Percentiles rank a stretch among this genome's conserved stretches.
Conservation (phyloP, 2,329 filamentous ascomycete genomes). For the Microdochium nivale region DNA sequence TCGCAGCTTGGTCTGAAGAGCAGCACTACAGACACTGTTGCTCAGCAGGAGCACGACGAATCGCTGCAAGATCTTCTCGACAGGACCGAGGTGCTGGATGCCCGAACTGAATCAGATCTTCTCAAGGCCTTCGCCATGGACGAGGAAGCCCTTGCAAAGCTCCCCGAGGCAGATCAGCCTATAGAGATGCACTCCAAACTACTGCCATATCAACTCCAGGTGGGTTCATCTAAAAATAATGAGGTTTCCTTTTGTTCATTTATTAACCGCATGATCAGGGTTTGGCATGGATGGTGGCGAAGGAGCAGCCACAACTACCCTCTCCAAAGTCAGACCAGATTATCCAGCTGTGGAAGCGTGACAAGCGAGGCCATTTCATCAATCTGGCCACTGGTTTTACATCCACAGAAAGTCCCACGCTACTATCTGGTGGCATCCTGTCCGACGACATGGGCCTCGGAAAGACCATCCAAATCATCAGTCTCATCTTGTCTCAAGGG, state of each 20-base stretch:
- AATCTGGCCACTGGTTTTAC: constrained; percentile 68
- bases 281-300: constrained; percentile 70
- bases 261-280: constrained; percentile 41
- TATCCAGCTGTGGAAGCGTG: constrained; percentile 71
- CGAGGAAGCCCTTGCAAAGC: constrained; percentile 59
- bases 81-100: constrained; percentile 58
- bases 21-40: constrained; percentile 21
- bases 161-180: constrained; percentile 68
- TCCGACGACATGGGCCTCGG: constrained; percentile 91
- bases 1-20: constrained; percentile 25
- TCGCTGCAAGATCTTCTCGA: constrained; percentile 56
- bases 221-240: constrained; percentile 17
- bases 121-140: constrained; percentile 63
- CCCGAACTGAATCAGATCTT: constrained; percentile 54
- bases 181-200: constrained; percentile 54
- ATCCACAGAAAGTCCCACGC: constrained; percentile 43
- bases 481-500: constrained; percentile 55
- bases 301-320: constrained; percentile 64
- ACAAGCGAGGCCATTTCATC: constrained; percentile 37
- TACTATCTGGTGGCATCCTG: constrained; percentile 75
- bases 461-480: constrained; percentile 82
- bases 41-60: constrained; percentile 17
- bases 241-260: not conserved
- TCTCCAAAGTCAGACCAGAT: constrained; percentile 46
- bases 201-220: constrained; percentile 69